Base-by-base conservation (phyloP, 2,329 filamentous ascomycete genomes). In the Phialemoniopsis sp. region DNA sequence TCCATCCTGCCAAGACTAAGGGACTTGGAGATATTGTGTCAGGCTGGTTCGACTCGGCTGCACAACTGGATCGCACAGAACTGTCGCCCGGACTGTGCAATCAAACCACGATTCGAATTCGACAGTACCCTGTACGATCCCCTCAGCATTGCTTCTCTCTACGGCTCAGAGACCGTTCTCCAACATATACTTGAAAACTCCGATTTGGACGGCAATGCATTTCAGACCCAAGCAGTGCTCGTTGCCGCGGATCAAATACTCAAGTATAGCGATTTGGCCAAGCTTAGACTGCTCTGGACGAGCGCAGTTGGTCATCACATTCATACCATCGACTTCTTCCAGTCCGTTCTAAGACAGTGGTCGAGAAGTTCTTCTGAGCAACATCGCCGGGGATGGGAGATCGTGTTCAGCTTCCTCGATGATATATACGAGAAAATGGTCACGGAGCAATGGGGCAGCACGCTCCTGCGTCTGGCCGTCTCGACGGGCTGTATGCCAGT, bases 1-100 rank as follows among this genome's bases (percentile, higher is more conserved):
- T 35, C 45, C 40, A 46, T 55, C 37, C 29, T 39, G 9, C 44
- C 44, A 17, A 34, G 26, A 15, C 41, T 55, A 9, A 29, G 28
- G 1, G 44, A 43, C 31, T 43, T 56, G 37, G 51, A 54, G 39
- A 34, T 36, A 5, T 18, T 56, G 13, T 54, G 52, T 35, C 37
- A 37, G 39, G 47, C 51, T 8, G 48, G 48, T 16, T 60, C 58
- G 7, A 55, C 33, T 16, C 49, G 54, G 28, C 40, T 61, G 32
- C 28, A 46, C 19, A 62, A 60, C 42, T 60, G 58, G 58, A 56
- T 44, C 31, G 37, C 52, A 31, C 58, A 62, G 39, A 55, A 58
- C 32, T 42, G 49, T 37, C 57, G 56, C 31, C 58, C 56, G 18
- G 53, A 49, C 32, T 62, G 54, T 39, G 41, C 47, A 3, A 47